Evolutionary conservation across 1,139 yeast species (phyloP).

Genomic region (Candida buenavistaensis): DNA sequence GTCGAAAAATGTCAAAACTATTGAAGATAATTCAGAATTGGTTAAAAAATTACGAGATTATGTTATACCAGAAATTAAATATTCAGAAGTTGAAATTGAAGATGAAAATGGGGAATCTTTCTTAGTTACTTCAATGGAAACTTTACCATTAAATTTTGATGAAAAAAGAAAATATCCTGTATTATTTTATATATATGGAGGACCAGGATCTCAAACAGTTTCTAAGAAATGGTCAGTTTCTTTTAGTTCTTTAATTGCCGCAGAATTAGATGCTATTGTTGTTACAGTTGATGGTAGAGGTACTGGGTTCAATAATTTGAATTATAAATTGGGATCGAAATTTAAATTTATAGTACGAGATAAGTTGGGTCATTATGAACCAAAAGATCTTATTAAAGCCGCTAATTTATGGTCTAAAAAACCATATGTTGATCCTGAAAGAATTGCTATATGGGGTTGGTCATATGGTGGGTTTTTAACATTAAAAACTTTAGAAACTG

Average conservation of each 20-base stretch:
- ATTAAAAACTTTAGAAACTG: slow-evolving; percentile 69
- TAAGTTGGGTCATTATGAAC: slow-evolving; percentile 66
- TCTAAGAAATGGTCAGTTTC: slow-evolving; percentile 51
- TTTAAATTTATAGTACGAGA: slow-evolving; percentile 68
- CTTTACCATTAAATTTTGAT: slow-evolving; percentile 63
- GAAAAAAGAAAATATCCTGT: slow-evolving; percentile 60
- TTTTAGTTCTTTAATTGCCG: slow-evolving; percentile 65
- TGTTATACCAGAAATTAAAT: slow-evolving; percentile 48
- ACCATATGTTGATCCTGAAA: slow-evolving; percentile 55
- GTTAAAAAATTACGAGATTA: slow-evolving; percentile 37
- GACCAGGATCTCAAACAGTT: slow-evolving; percentile 79
- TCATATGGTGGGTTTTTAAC: slow-evolving; percentile 82
- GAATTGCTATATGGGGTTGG: slow-evolving; percentile 82
- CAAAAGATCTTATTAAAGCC: slow-evolving; percentile 68
- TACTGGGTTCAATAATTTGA: slow-evolving; percentile 62
- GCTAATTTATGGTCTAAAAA: slow-evolving; percentile 58
- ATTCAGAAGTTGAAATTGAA: slow-evolving; percentile 47
- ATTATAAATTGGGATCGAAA: slow-evolving; percentile 34
- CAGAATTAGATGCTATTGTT: slow-evolving; percentile 69
- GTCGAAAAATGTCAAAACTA: slow-evolving; percentile 28
- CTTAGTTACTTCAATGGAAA: slow-evolving; percentile 57
- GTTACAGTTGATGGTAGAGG: slow-evolving; percentile 86
- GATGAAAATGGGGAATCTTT: slow-evolving; percentile 44
- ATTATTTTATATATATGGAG: slow-evolving; percentile 73
- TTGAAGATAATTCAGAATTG: slow-evolving; percentile 53